Evolutionary conservation across 495 filamentous ascomycete genomes (phyloP), one percentile per base, ranked within the genome.

Genomic region (Aspergillus avenaceus): DNA sequence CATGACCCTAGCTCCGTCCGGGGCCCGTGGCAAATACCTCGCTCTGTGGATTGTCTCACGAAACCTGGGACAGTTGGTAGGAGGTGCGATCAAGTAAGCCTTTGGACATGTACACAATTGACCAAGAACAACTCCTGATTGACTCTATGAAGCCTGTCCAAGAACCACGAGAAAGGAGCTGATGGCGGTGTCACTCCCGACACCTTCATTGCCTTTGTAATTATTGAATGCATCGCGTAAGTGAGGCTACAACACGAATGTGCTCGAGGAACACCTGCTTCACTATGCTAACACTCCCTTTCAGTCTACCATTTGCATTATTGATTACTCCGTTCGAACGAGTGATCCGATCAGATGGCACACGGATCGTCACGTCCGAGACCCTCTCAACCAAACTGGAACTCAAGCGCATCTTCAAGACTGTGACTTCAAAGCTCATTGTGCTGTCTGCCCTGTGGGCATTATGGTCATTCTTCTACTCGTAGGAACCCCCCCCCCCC

Each of bases 391-490:
- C 59, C 40, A 60, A 59, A 42, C 43, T 50, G 49, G 62, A 65
- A 34, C 26, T 65, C 5, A 50, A 44, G 29, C 62, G 55, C 29
- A 65, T 65, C 41, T 41, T 28, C 12, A 65, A 60, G 50, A 65
- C 62, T 4, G 53, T 65, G 27, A 61, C 57, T 21, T 62, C 59
- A 3, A 65, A 54, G 40, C 59, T 65, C 0, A 59, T 65, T 43
- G 21, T 63, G 23, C 46, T 65, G 9, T 65, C 62, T 12, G 41
- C 57, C 2, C 27, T 59, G 0, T 65, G 62, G 62, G 62, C 62
- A 14, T 21, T 65, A 18, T 65, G 62, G 62, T 65, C 62, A 18
- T 65, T 65, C 46, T 65, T 65, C 50, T 65, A 65, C 49, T 48
- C 52, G 62, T 65, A 50, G 8, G 49, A 5, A 5, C 6, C 14